Evolutionary conservation across 495 filamentous ascomycete genomes (phyloP), one percentile per base, ranked within the genome.

Genomic region (Bryoglossum gracile): DNA sequence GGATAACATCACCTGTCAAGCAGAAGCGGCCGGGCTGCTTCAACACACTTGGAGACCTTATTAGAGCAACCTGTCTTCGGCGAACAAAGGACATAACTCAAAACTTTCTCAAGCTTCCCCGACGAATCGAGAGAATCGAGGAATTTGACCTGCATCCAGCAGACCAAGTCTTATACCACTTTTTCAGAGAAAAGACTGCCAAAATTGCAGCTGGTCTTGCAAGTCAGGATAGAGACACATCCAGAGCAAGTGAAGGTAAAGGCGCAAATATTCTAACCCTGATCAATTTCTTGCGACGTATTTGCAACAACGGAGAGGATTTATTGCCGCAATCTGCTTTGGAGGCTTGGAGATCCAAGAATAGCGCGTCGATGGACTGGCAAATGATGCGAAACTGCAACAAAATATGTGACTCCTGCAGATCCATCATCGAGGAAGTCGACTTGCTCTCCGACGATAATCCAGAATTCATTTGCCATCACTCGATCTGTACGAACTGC

Each of bases 291-390:
- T 45, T 66, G 19, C 50, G 60, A 46, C 42, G 37, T 24, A 64
- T 66, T 10, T 66, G 63, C 46, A 40, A 66, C 37, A 52, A 62
- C 47, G 60, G 63, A 25, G 49, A 62, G 50, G 26, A 53, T 2
- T 28, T 66, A 6, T 46, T 66, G 11, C 55, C 60, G 10, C 11
- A 42, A 42, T 9, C 17, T 19, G 39, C 8, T n/a, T n/a, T n/a
- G n/a, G n/a, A n/a, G n/a, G n/a, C n/a, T n/a, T n/a, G n/a, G n/a
- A n/a, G n/a, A n/a, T n/a, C n/a, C 21, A 24, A 24, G 6, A 42
- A 9, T 42, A 19, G n/a, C n/a, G n/a, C n/a, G n/a, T n/a, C n/a
- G n/a, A n/a, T n/a, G n/a, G n/a, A n/a, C n/a, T n/a, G n/a, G n/a
- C n/a, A n/a, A n/a, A n/a, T n/a, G n/a, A n/a, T n/a, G n/a, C n/a